A percentile compares a stretch with the other conserved stretches of the same genome.
These are phyloP conservation scores for Vitis hybrid DNA, from an alignment of 177 flowering plant genomes.

Conservation along the genomic window DNA sequence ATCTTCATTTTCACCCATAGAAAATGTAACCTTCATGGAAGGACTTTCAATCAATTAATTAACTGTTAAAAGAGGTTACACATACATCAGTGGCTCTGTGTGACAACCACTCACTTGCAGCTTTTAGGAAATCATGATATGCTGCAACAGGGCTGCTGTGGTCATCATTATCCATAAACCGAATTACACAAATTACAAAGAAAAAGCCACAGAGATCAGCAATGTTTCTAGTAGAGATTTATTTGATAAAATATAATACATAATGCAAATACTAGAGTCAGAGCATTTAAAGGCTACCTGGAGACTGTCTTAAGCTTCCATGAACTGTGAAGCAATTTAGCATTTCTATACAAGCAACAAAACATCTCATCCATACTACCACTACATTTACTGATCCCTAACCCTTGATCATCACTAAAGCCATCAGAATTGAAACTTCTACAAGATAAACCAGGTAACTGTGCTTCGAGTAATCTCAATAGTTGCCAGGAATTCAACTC, in stretches of 20 bases:
- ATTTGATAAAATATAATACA: slow-evolving; percentile 4
- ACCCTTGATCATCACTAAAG: slow-evolving; percentile 18
- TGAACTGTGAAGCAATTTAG: slow-evolving; percentile 51
- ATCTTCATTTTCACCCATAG: background rate
- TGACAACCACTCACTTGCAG: slow-evolving; percentile 84
- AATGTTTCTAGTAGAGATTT: background rate
- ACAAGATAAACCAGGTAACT: slow-evolving; percentile 57
- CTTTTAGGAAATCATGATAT: slow-evolving; percentile 58
- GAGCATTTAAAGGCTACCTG: slow-evolving; percentile 22
- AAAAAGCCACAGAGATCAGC: slow-evolving; percentile 12
- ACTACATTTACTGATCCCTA: slow-evolving; percentile 26
- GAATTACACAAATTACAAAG: slow-evolving; percentile 15
- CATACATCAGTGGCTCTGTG: slow-evolving; percentile 83
- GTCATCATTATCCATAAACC: slow-evolving; percentile 42
- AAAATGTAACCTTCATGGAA: background rate
- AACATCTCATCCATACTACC: slow-evolving; percentile 43
- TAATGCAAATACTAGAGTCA: background rate
- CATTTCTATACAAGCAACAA: slow-evolving; percentile 56
- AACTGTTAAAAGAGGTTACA: slow-evolving; percentile 13
- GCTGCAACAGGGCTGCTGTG: slow-evolving; percentile 41
- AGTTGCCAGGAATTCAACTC: slow-evolving; percentile 93
- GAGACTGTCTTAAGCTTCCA: slow-evolving; percentile 51
- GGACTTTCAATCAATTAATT: slow-evolving; percentile 6
- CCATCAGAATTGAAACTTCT: slow-evolving; percentile 29
- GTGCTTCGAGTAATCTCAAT: slow-evolving; percentile 69